phyloP scores from a whole-genome alignment of 202 grass and related monocot genomes.

The Schoenoplectus triqueter region DNA sequence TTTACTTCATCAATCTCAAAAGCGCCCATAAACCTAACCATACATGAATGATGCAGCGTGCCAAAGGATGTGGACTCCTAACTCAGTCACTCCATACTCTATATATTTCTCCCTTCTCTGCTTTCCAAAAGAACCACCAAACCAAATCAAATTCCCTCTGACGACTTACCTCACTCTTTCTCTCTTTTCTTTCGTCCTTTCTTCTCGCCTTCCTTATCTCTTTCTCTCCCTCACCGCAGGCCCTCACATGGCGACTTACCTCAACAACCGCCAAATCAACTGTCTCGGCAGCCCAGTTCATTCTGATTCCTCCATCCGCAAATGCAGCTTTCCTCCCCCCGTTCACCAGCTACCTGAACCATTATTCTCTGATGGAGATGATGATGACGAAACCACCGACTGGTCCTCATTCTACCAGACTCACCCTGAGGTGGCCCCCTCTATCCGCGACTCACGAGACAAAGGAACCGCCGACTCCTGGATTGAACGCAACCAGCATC shows the following conservation, averaged over 20 bases:
- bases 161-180: too few species aligned
- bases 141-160: too few species aligned
- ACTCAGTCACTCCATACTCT: too few species aligned
- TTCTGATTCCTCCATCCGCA: constrained; percentile 50
- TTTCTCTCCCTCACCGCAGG: background rate
- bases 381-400: constrained; percentile 47
- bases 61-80: too few species aligned
- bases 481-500: constrained; percentile 65
- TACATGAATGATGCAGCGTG: too few species aligned
- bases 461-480: constrained; percentile 73
- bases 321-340: constrained; percentile 53
- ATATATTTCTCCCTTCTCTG: too few species aligned
- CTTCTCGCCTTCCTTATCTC: too few species aligned
- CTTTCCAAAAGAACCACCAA: too few species aligned
- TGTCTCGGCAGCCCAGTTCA: constrained; percentile 42
- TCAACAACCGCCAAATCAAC: constrained; percentile 61
- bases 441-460: constrained; percentile 65
- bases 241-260: constrained; percentile 54
- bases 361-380: constrained; percentile 24
- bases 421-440: constrained; percentile 59
- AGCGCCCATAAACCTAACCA: too few species aligned
- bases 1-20: too few species aligned
- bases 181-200: too few species aligned
- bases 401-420: constrained; percentile 53
- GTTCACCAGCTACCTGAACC: background rate